Base-by-base conservation (phyloP, 352 stramenopile genomes). In the Phytophthora cryptogea region DNA sequence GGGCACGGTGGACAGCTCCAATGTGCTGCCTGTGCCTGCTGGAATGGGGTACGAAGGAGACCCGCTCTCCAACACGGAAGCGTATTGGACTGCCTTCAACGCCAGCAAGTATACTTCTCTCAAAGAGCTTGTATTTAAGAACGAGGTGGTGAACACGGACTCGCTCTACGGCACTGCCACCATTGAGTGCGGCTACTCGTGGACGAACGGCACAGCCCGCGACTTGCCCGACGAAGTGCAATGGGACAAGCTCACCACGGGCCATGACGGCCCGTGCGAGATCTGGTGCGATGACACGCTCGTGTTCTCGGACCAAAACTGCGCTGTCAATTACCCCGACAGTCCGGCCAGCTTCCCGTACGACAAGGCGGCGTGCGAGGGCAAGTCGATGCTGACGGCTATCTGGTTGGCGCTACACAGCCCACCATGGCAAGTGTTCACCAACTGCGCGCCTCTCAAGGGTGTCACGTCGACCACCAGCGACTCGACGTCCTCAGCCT, bases 281-380 rank as follows among this genome's bases (percentile, higher is more conserved):
- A 52, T 82, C 43, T 85, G 75, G 72, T 82, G 72, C 44, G 75
- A 85, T 50, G 66, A 82, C 20, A 63, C 43, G 30, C 46, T 74
- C 5, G 72, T 63, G 11, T 85, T 80, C 45, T 54, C 62, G 45
- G 66, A 82, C 54, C 43, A 74, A 9, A 76, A 82, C 59, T 80
- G 70, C 51, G 68, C 72, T 10, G 57, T 66, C 9, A 68, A 78
- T 54, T 70, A 72, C 33, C 61, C 69, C 5, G 56, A 55, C 3
- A 51, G 48, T 6, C 66, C 71, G 0, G 74, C 67, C 0, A 57
- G 55, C 16, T 64, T 85, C 27, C 69, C 66, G 32, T 83, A 81
- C 56, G 67, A 85, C 39, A 72, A 69, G 54, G 46, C 63, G 4
- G 66, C 68, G 20, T 85, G 76, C 26, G 52, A 65, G 14, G 70